phyloP scores from a whole-genome alignment of 2,329 filamentous ascomycete species.

The Grosmannia clavigera region DNA sequence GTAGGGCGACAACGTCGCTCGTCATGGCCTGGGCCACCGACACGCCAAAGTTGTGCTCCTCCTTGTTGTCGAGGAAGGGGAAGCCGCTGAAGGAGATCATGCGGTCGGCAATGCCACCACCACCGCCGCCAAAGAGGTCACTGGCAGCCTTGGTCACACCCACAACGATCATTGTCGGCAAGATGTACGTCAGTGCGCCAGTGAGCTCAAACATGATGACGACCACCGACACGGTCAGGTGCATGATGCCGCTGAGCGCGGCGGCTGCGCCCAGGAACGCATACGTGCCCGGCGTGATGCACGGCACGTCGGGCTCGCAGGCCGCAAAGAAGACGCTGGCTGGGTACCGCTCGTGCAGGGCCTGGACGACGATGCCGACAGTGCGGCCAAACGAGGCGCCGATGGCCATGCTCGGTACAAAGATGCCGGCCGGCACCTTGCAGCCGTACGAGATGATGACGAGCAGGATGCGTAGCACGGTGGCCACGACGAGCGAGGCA shows the following conservation, averaged over 20 bases:
- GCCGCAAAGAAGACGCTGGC: constrained; percentile 73
- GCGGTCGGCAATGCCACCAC: constrained; percentile 89
- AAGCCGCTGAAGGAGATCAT: constrained; percentile 99
- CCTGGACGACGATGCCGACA: constrained; percentile 88
- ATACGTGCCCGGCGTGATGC: constrained; percentile 95
- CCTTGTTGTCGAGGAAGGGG: constrained; percentile 92
- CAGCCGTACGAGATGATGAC: constrained; percentile 96
- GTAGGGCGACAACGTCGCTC: constrained; percentile 58
- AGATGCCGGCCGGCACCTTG: constrained; percentile 95
- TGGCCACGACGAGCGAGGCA: constrained; percentile 64
- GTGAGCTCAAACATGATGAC: constrained; percentile 99
- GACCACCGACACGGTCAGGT: constrained; percentile 89
- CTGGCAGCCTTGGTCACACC: constrained; percentile 91
- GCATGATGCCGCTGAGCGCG: constrained; percentile 92
- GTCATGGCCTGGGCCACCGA: constrained; percentile 89
- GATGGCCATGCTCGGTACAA: constrained; percentile 95
- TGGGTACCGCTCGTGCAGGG: constrained; percentile 74
- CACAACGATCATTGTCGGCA: constrained; percentile 98
- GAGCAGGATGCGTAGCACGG: constrained; percentile 65
- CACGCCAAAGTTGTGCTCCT: constrained; percentile 93
- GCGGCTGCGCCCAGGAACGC: constrained; percentile 89
- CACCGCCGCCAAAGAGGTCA: constrained; percentile 88
- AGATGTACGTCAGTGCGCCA: constrained; percentile 90
- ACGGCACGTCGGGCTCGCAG: constrained; percentile 83
- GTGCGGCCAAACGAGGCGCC: constrained; percentile 89